These are phyloP conservation scores for Calonectria pauciramosa DNA, from an alignment of 2,329 filamentous ascomycete genomes.

Conservation along the genomic window DNA sequence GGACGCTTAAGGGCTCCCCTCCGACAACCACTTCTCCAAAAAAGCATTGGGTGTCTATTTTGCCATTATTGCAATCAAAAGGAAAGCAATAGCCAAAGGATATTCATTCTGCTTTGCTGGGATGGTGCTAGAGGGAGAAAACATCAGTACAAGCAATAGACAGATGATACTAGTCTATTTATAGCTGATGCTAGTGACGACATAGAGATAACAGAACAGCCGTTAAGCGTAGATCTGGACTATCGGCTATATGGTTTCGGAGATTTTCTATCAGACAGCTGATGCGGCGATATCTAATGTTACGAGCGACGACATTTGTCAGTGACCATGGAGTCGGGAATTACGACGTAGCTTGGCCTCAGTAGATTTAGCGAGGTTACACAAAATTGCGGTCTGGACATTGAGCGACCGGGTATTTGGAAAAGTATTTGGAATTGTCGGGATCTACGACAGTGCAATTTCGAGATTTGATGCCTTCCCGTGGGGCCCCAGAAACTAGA, in stretches of 20 bases:
- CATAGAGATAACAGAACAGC: not conserved
- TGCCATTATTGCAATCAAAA: not conserved
- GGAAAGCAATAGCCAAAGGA: not conserved
- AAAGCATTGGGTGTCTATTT: not conserved
- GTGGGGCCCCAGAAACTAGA: not conserved
- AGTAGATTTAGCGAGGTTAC: not conserved
- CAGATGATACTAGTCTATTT: not conserved
- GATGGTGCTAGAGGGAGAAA: not conserved
- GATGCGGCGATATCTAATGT: not conserved
- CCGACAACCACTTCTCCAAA: not conserved
- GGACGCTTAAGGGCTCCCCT: not conserved
- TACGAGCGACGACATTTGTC: not conserved
- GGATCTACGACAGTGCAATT: not conserved
- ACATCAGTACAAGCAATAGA: not conserved
- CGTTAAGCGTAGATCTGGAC: not conserved
- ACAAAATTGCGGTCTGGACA: not conserved
- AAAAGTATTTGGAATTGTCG: not conserved
- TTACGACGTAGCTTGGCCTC: not conserved
- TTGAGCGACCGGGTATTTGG: not conserved
- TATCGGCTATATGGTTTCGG: not conserved
- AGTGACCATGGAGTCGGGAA: no score
- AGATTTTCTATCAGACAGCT: not conserved
- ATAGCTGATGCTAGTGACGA: not conserved
- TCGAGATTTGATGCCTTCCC: not conserved
- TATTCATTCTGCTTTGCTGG: not conserved